These are phyloP conservation scores for Colletotrichum truncatum DNA, from an alignment of 2,329 filamentous ascomycete genomes.

Conservation along the genomic window DNA sequence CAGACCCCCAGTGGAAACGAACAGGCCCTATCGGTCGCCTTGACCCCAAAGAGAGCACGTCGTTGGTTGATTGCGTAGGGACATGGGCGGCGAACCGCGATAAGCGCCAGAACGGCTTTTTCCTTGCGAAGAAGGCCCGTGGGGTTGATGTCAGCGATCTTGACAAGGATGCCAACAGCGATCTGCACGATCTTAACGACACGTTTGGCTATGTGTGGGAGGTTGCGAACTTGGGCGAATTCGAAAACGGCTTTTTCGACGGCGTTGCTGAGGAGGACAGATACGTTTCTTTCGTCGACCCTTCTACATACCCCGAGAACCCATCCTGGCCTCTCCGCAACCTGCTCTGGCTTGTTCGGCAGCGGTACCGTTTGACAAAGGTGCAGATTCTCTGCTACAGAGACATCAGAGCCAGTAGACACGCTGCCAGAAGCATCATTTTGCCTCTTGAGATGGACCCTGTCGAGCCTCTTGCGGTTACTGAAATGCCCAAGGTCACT, in stretches of 20 bases:
- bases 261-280: constrained; percentile 75
- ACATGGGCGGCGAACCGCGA: constrained; percentile 87
- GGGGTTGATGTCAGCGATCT: constrained; percentile 31
- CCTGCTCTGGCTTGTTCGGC: constrained; percentile 82
- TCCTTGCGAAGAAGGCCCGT: constrained; percentile 83
- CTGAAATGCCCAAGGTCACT: constrained; percentile 84
- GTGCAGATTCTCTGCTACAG: constrained; percentile 91
- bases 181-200: constrained; percentile 31
- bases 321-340: constrained; percentile 96
- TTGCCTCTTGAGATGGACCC: constrained; percentile 70
- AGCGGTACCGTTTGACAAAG: constrained; percentile 79
- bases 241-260: constrained; percentile 89
- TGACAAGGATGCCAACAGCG: constrained; percentile 28
- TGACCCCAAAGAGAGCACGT: constrained; percentile 74
- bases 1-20: constrained; percentile 83
- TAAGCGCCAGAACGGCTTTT: constrained; percentile 89
- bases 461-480: constrained; percentile 51
- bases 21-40: constrained; percentile 64
- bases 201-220: constrained; percentile 73
- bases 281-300: constrained; percentile 89
- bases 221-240: constrained; percentile 78
- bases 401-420: constrained; percentile 79
- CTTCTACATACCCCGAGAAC: constrained; percentile 87
- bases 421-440: constrained; percentile 84
- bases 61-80: constrained; percentile 83